phyloP scores from a whole-genome alignment of 345 rosid species.

The Rhodamnia argentea region DNA sequence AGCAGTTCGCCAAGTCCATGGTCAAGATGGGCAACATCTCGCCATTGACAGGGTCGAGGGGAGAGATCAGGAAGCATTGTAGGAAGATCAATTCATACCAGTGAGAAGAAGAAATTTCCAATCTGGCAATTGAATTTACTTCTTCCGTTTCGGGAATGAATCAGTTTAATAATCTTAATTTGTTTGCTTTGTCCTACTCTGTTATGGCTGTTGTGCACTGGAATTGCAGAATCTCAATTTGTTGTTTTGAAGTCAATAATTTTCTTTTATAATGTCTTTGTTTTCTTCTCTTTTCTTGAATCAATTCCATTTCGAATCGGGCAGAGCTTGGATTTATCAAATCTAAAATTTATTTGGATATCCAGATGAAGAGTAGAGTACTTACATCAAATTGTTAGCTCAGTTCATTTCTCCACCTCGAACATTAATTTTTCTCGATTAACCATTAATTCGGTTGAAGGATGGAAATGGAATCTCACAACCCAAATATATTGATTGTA shows the following conservation, averaged over 20 bases:
- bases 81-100: slow-evolving; percentile 50
- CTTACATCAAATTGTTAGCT: neutral
- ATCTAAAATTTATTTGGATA: neutral
- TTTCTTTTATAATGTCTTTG: neutral
- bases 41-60: slow-evolving; percentile 67
- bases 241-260: neutral
- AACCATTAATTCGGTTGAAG: neutral
- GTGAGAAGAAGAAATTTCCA: neutral
- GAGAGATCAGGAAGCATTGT: slow-evolving; percentile 80
- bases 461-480: neutral
- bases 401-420: neutral
- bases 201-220: neutral
- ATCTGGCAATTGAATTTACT: neutral
- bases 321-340: neutral
- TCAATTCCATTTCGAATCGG: neutral
- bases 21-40: slow-evolving; percentile 83
- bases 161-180: neutral
- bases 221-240: neutral
- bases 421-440: neutral
- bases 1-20: slow-evolving; percentile 82
- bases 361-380: neutral
- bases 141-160: neutral
- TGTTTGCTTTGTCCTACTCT: neutral
- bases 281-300: neutral
- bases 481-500: neutral